Evolutionary conservation across 2,329 filamentous ascomycete genomes (phyloP).

Genomic region (Capronia epimyces): DNA sequence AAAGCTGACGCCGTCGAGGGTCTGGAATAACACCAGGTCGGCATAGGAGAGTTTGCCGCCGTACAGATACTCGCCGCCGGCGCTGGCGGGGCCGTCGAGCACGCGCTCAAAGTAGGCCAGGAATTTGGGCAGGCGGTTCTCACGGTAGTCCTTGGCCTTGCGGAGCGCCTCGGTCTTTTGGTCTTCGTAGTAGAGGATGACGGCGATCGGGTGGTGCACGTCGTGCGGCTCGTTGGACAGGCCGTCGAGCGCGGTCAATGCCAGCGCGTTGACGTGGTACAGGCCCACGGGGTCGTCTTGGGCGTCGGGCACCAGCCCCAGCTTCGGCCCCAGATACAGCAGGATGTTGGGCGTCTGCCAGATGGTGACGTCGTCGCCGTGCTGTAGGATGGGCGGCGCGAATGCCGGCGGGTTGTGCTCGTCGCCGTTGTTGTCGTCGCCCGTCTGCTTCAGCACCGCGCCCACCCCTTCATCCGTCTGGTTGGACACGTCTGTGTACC

Average conservation of each 20-base stretch:
- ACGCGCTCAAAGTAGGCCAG: conserved; percentile 65
- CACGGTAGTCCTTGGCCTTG: conserved; percentile 54
- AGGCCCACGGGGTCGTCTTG: conserved; percentile 44
- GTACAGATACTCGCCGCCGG: conserved; percentile 61
- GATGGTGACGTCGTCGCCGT: conserved; percentile 52
- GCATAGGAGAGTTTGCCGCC: conserved; percentile 62
- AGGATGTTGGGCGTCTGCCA: conserved; percentile 69
- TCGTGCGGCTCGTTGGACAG: conserved; percentile 68
- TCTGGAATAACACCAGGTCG: conserved; percentile 68
- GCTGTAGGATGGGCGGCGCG: conserved; percentile 60
- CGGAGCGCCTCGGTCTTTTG: conserved; percentile 63
- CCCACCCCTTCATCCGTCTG: conserved; percentile 46
- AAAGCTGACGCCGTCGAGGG: conserved; percentile 53
- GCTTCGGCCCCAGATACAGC: conserved; percentile 58
- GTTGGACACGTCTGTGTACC: conserved; percentile 60
- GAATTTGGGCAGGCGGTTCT: conserved; percentile 64
- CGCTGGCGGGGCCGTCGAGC: conserved; percentile 53
- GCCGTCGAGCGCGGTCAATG: conserved; percentile 65
- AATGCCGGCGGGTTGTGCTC: conserved; percentile 58
- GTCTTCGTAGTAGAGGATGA: conserved; percentile 62
- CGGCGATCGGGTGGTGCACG: conserved; percentile 65
- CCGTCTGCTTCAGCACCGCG: conserved; percentile 47
- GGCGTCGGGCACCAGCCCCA: conserved; percentile 47
- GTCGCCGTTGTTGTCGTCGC: conserved; percentile 38
- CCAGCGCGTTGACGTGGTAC: conserved; percentile 58